Percentiles rank a stretch among this genome's conserved stretches.
Evolutionary conservation across 352 stramenopile species (phyloP).

Genomic region (Globisporangium rhizosaccharum): DNA sequence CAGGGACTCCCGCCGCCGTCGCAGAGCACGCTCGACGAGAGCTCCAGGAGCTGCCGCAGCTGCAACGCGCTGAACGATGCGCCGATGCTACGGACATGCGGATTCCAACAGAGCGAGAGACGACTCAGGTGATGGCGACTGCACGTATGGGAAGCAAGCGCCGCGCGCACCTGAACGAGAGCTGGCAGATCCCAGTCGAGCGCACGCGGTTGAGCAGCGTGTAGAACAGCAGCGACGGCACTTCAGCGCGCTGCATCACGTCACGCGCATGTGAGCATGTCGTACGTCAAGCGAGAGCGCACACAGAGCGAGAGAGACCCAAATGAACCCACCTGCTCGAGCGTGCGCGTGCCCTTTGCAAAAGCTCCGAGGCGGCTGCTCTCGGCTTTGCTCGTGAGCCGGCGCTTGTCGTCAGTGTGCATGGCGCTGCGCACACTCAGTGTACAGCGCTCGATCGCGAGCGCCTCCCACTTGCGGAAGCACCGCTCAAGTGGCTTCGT

Average conservation of each 20-base stretch:
- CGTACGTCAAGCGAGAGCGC: neutral
- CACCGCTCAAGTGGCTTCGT: constrained; percentile 53
- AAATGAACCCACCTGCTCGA: constrained; percentile 47
- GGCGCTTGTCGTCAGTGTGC: constrained; percentile 13
- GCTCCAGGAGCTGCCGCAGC: constrained; percentile 48
- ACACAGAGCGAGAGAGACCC: constrained; percentile 3
- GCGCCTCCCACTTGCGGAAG: constrained; percentile 53
- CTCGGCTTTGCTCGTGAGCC: constrained; percentile 10
- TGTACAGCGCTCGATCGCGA: constrained; percentile 41
- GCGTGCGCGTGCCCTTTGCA: constrained; percentile 15
- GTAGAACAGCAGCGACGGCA: constrained; percentile 68
- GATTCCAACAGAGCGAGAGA: neutral
- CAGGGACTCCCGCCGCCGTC: constrained; percentile 26
- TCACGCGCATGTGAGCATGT: neutral
- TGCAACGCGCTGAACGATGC: constrained; percentile 36
- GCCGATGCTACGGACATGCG: constrained; percentile 11
- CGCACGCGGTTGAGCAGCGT: constrained; percentile 66
- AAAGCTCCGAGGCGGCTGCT: constrained; percentile 6
- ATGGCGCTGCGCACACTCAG: constrained; percentile 32
- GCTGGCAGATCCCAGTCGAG: constrained; percentile 54
- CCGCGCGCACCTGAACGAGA: constrained; percentile 37
- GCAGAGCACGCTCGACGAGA: constrained; percentile 56
- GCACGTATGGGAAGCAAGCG: too few species aligned
- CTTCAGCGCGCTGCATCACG: constrained; percentile 32
- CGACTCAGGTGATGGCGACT: neutral